These are phyloP conservation scores for Malassezia globosa DNA, from an alignment of 1,284 basidiomycete species.

Conservation along the genomic window DNA sequence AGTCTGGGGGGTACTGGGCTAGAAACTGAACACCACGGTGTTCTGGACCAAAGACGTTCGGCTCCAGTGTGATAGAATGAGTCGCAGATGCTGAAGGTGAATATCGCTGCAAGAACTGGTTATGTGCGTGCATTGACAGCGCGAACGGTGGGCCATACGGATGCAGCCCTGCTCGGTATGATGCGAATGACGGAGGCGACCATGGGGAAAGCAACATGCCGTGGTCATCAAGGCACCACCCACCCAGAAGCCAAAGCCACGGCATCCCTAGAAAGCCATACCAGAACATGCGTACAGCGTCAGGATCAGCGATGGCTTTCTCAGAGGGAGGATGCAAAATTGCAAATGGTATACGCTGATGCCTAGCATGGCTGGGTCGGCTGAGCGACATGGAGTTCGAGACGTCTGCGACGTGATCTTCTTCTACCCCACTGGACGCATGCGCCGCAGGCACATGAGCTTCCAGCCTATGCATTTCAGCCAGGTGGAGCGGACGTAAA, in stretches of 20 bases:
- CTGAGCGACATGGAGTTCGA: background rate
- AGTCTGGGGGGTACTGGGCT: constrained; percentile 1
- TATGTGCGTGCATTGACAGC: background rate
- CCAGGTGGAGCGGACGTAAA: constrained; percentile 7
- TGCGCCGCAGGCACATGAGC: background rate
- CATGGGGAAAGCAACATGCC: constrained; percentile 10
- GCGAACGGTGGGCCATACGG: constrained; percentile 16
- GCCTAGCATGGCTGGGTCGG: background rate
- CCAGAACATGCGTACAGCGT: constrained; percentile 14
- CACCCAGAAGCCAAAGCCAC: constrained; percentile 21
- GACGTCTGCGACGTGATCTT: background rate
- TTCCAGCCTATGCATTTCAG: background rate
- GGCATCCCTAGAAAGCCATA: constrained; percentile 21
- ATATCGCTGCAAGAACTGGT: constrained; percentile 1
- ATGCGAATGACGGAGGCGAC: constrained; percentile 13
- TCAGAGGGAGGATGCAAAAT: constrained; percentile 10
- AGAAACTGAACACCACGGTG: constrained; percentile 6
- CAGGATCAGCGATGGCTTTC: constrained; percentile 4
- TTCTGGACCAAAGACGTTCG: constrained; percentile 2
- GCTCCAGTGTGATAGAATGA: background rate
- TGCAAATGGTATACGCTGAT: constrained; percentile 5
- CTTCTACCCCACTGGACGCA: background rate
- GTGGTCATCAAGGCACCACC: constrained; percentile 17
- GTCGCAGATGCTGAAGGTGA: background rate
- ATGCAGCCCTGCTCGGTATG: constrained; percentile 12